These are phyloP conservation scores for Talaromyces rugulosus DNA, from an alignment of 2,329 filamentous ascomycete genomes.

Conservation along the genomic window DNA sequence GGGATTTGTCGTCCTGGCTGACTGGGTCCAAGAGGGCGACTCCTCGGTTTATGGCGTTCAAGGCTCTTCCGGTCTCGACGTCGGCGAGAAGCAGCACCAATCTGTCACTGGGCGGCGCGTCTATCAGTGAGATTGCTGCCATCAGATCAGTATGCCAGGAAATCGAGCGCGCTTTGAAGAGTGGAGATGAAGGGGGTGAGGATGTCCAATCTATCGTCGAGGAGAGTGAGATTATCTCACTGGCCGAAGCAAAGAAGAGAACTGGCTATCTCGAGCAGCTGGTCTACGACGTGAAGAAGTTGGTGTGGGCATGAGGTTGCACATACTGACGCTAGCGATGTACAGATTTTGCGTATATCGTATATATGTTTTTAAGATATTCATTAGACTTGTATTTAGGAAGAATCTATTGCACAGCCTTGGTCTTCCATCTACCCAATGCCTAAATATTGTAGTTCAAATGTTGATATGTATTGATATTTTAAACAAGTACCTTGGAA, in stretches of 20 bases:
- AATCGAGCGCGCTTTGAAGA: conserved; percentile 64
- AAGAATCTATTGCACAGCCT: neutral
- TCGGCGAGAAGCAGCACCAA: conserved; percentile 19
- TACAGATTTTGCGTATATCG: neutral
- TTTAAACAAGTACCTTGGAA: neutral
- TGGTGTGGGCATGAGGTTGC: conserved; percentile 71
- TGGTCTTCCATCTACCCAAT: neutral
- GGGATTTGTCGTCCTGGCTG: conserved; percentile 41
- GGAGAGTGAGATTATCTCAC: conserved; percentile 69
- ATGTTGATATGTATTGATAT: neutral
- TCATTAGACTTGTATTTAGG: neutral
- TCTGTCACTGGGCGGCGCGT: conserved; percentile 13
- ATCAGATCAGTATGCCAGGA: conserved; percentile 67
- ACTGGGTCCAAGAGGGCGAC: conserved; percentile 22
- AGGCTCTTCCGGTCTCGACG: conserved; percentile 36
- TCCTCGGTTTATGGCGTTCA: conserved; percentile 40
- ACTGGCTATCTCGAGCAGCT: conserved; percentile 83
- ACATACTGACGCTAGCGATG: neutral
- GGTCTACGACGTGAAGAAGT: conserved; percentile 85
- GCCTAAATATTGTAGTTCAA: neutral
- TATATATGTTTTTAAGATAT: neutral
- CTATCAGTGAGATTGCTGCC: conserved; percentile 48
- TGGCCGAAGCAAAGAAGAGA: conserved; percentile 79
- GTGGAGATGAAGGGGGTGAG: conserved; percentile 41
- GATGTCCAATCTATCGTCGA: conserved; percentile 41